A percentile compares a stretch with the other conserved stretches of the same genome.
These are phyloP conservation scores for Ampelocalamus luodianensis DNA, from an alignment of 176 grass and related monocot genomes.

Conservation along the genomic window DNA sequence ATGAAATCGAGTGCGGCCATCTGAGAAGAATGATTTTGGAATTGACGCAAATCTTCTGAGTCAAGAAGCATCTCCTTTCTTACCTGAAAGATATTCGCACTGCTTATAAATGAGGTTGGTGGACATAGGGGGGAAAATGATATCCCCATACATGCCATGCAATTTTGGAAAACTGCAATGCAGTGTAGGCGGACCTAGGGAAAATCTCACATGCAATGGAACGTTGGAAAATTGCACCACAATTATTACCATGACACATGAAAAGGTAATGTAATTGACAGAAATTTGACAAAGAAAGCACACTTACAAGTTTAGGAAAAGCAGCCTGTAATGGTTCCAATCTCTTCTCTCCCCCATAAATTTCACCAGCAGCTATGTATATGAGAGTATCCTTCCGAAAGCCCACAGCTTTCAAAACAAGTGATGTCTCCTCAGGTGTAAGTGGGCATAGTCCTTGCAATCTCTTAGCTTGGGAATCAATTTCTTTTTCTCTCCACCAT, in stretches of 20 bases:
- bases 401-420: slow-evolving; percentile 82
- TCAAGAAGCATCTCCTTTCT: slow-evolving; percentile 90
- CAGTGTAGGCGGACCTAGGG: not conserved
- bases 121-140: not conserved
- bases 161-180: slow-evolving; percentile 3
- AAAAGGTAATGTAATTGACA: not conserved
- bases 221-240: slow-evolving; percentile 1
- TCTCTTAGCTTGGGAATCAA: slow-evolving; percentile 79
- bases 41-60: slow-evolving; percentile 62
- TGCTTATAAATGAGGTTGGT: slow-evolving; percentile 13
- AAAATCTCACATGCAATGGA: slow-evolving; percentile 16
- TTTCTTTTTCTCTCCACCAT: slow-evolving; percentile 99
- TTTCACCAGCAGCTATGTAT: slow-evolving; percentile 91
- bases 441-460: slow-evolving; percentile 89
- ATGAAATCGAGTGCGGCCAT: slow-evolving; percentile 99
- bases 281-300: not conserved
- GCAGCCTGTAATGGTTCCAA: slow-evolving; percentile 42
- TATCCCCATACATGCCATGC: not conserved
- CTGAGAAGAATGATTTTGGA: slow-evolving; percentile 95
- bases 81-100: slow-evolving; percentile 64
- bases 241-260: slow-evolving; percentile 7
- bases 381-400: slow-evolving; percentile 70
- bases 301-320: slow-evolving; percentile 83
- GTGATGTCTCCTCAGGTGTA: slow-evolving; percentile 79
- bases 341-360: slow-evolving; percentile 67